Base-by-base conservation (phyloP, 2,329 filamentous ascomycete species). In the Penicillium sp. region DNA sequence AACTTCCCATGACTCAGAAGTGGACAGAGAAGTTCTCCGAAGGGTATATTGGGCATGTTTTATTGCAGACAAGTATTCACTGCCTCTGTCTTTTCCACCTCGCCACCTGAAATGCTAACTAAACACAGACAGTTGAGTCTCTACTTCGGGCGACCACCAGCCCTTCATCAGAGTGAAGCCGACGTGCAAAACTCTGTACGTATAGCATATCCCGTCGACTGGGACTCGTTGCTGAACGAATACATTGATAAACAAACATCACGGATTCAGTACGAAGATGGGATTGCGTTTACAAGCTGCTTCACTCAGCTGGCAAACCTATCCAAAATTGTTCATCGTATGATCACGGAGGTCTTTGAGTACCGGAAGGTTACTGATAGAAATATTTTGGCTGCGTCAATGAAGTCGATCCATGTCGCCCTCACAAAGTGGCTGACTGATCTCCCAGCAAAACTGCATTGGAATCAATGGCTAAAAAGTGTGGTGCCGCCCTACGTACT, bases 391-490 rank as follows among this genome's bases (percentile, higher is more conserved):
- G 30, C 46, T 23, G 47, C 47, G 21, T 20, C 47, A 20, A 26
- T 24, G 3, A 50, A 50, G 40, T 50, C 47, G 16, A 20, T 50
- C 18, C 47, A 50, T 35, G 47, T 40, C 23, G 16, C 28, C 11
- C 30, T 50, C n/a, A 50, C 33, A 3, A 50, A 40, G 23, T 50
- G 47, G 47, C 21, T 50, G 1, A 20, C 18, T 6, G 20, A 50
- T 21, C 47, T 50, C 40, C 47, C 47, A 16, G 11, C 47, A 3
- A 50, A 50, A 20, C 47, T 50, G 35, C 47, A 40, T 20, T 50
- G 47, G 47, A 50, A 50, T 40, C 47, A 50, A 14, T 50, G 47
- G 47, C 47, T 38, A n/a, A 50, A 50, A 30, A 30, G 21, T 12
- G 1, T 26, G 16, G 12, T 50, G 16, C 47, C 47, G n/a, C 30